Base-by-base conservation (phyloP, 345 rosid genomes). In the Angophora floribunda region DNA sequence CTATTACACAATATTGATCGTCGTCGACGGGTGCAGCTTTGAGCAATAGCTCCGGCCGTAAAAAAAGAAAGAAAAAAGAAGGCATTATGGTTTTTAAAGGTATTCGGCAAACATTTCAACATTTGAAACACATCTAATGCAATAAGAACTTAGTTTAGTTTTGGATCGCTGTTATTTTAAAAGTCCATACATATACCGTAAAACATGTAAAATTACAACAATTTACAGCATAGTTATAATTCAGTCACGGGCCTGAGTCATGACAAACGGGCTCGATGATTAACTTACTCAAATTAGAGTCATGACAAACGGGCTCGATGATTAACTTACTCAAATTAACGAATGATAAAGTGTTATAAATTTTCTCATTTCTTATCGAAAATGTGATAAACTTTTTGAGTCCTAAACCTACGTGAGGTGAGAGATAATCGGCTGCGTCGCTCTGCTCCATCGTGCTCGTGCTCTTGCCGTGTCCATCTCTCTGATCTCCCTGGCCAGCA, bases 21-120 rank as follows among this genome's bases (percentile, higher is more conserved):
- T 32, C 12, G 4, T 13, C 4, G 17, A 14, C 13, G 6, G 9
- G 75, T 9, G 16, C 17, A 32, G 80, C 19, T 32, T 32, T 67
- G 0, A 67, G 6, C 10, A 32, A 67, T 1, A 4, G 44, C 45
- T 32, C 6, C 1, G 13, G 9, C 8, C 1, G 6, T 32, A 67
- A 67, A 36, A 36, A 36, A 36, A 36, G 4, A 4, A 32, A 32
- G 0, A 45, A 32, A 36, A 36, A 32, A 32, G 0, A 45, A 32
- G 44, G 45, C 45, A 67, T 67, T 67, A 6, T 2, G 3, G 11
- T 67, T 67, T 32, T 32, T 15, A 7, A 13, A 67, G 36, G 21
- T 67, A 19, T 32, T 67, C 3, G 1, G 17, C 45, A 32, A 67
- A 16, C 2, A 2, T 0, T 32, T 32, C 44, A 32, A 67, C 19